Evolutionary conservation across 306 rosid genomes (phyloP), one percentile per base, ranked within the genome.

Genomic region (Prunus mume): DNA sequence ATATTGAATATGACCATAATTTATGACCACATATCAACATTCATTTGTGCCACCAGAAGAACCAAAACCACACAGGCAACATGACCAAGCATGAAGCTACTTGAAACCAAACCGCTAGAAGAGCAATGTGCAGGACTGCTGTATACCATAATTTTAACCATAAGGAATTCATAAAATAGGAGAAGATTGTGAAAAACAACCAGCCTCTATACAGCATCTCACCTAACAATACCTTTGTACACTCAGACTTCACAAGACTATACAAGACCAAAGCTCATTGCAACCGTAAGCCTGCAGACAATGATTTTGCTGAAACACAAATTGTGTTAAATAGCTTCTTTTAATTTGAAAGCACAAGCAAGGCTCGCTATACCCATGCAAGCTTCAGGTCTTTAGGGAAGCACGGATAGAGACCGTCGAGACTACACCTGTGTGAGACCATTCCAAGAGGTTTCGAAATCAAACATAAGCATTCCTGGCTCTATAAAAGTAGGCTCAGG

Each of bases 391-490:
- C 38, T 71, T 74, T 56, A n/a, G 43, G 52, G 72, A 79, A 79
- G 69, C 76, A 79, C 18, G 43, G 55, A 63, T 24, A 73, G 54
- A 38, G 41, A 34, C 54, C 20, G 54, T 74, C 54, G 11, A 38
- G 43, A 70, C 54, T 79, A 78, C 43, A 54, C 85, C 68, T 65
- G 82, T 2, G 85, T 22, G 15, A 81, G 73, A 65, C 76, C 85
- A 55, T 85, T 74, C 81, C 84, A 80, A 41, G 86, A 69, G 78
- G 75, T 50, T 45, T 87, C 93, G 41, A 78, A 84, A 82, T 86
- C 92, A 73, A 64, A 81, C 18, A 81, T 5, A 65, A 78, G 63
- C 82, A 74, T 63, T 14, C 82, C 83, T 1, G 82, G 0, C 25
- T 87, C 96, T 60, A 67, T 55, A 0, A 81, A 65, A 60, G 67